These are phyloP conservation scores for Ustilago cynodontis DNA, from an alignment of 1,284 basidiomycete genomes.

Conservation along the genomic window DNA sequence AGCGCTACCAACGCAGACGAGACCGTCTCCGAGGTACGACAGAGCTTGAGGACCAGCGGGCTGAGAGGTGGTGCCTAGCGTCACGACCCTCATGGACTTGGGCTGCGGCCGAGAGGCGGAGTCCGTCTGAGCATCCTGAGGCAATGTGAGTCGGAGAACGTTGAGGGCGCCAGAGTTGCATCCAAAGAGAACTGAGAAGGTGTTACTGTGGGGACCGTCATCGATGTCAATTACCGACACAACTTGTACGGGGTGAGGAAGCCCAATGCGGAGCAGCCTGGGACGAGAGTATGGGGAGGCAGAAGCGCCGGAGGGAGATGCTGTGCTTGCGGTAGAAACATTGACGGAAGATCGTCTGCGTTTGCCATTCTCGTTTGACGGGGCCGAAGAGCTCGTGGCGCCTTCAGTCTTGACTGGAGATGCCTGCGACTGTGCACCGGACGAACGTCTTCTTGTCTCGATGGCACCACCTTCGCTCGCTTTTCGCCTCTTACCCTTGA, in stretches of 20 bases:
- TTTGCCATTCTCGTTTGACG: conserved; percentile 59
- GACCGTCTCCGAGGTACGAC: conserved; percentile 58
- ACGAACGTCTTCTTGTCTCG: conserved; percentile 24
- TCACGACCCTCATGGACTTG: conserved; percentile 36
- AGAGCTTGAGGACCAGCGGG: conserved; percentile 55
- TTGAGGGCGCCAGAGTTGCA: conserved; percentile 43
- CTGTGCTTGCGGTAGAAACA: conserved; percentile 4
- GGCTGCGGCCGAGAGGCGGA: conserved; percentile 11
- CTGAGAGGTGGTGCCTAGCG: conserved; percentile 46
- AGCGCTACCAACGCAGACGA: conserved; percentile 57
- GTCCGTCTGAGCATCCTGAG: background rate
- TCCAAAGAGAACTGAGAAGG: conserved; percentile 50
- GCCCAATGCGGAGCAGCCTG: conserved; percentile 39
- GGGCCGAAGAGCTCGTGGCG: conserved; percentile 6
- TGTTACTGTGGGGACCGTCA: conserved; percentile 6
- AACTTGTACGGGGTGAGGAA: conserved; percentile 56
- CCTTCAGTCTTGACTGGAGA: conserved; percentile 6
- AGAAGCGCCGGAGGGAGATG: conserved; percentile 18
- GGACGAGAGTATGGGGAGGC: conserved; percentile 10
- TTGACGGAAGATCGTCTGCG: conserved; percentile 48
- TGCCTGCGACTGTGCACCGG: conserved; percentile 12
- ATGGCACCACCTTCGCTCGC: conserved; percentile 37
- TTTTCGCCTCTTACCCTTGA: conserved; percentile 57
- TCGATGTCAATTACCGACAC: conserved; percentile 42
- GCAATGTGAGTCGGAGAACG: conserved; percentile 42